Conservation (phyloP, 495 filamentous ascomycete genomes). For the Xylaria grammica region DNA sequence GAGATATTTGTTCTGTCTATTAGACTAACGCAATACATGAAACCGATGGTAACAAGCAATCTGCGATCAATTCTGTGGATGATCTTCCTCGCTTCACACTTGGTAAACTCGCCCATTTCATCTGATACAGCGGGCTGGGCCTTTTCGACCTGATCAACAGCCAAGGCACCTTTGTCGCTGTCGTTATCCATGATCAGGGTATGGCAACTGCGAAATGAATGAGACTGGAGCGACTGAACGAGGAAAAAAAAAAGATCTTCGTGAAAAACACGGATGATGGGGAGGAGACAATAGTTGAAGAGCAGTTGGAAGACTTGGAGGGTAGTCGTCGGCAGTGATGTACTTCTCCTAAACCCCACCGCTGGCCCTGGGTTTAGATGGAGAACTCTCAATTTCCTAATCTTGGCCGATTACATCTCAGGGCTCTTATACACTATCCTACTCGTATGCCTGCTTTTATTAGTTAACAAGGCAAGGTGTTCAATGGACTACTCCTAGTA, state of each 20-base stretch:
- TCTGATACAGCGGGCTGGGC: slow-evolving; percentile 23
- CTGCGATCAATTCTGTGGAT: slow-evolving; percentile 63
- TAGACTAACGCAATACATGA: slow-evolving; percentile 64
- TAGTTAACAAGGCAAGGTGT: background rate
- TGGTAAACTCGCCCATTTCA: slow-evolving; percentile 23
- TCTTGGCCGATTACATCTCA: too few relatives aligned
- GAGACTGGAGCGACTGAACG: background rate
- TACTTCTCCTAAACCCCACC: background rate
- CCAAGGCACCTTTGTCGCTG: slow-evolving; percentile 30
- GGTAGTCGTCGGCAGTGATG: background rate
- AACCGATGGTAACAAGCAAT: slow-evolving; percentile 61
- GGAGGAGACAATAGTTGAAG: background rate
- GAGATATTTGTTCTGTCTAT: slow-evolving; percentile 69
- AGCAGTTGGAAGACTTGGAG: background rate
- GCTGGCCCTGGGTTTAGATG: too few relatives aligned
- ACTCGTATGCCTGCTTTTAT: background rate
- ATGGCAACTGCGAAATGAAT: background rate
- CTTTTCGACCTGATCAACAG: slow-evolving; percentile 31
- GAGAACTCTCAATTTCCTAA: too few relatives aligned
- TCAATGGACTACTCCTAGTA: background rate
- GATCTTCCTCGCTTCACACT: slow-evolving; percentile 42
- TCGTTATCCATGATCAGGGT: slow-evolving; percentile 32
- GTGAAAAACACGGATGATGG: background rate
- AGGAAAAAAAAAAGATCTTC: background rate
- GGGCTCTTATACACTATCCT: too few relatives aligned